phyloP scores from a whole-genome alignment of 169 alveolate genomes.

The Cryptosporidium ubiquitum region DNA sequence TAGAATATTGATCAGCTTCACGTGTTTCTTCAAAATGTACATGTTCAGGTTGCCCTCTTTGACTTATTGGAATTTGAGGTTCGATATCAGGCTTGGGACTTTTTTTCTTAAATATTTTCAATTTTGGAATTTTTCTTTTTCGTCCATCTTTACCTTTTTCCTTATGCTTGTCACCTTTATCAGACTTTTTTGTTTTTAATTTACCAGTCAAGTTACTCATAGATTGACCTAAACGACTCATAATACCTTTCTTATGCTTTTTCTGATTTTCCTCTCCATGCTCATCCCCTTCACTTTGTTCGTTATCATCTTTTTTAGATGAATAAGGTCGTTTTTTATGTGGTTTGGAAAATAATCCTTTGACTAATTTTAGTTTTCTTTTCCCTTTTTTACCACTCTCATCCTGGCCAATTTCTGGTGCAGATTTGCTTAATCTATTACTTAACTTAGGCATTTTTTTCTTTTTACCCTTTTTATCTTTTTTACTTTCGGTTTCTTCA shows the following conservation, averaged over 20 bases:
- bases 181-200: too few relatives aligned
- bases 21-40: neutral
- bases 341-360: neutral
- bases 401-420: neutral
- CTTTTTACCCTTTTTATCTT: neutral
- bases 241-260: neutral
- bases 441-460: neutral
- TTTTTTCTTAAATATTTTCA: neutral
- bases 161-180: neutral
- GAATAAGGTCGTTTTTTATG: neutral
- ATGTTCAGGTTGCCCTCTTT: neutral
- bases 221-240: neutral
- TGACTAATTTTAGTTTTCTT: neutral
- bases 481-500: neutral
- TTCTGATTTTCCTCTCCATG: neutral
- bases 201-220: neutral
- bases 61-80: neutral
- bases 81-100: neutral
- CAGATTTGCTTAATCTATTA: neutral
- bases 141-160: neutral
- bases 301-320: neutral
- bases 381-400: neutral
- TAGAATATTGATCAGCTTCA: neutral
- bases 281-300: neutral
- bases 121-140: neutral